These are phyloP conservation scores for Dalechampia spathulata DNA, from an alignment of 441 rosid species.

Conservation along the genomic window DNA sequence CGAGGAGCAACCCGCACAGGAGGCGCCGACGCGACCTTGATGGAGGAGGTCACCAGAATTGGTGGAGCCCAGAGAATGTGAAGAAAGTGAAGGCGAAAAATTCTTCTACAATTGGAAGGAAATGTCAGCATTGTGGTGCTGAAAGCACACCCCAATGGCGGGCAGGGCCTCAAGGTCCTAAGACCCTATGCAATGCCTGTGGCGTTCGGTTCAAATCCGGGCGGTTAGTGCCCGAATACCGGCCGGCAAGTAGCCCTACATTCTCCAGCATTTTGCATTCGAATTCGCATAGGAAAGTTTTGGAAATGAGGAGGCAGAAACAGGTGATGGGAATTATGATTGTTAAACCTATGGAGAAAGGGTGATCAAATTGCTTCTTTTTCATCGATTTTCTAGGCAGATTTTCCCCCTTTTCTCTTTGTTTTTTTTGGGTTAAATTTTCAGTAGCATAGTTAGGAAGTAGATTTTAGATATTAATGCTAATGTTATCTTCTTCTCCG, in stretches of 20 bases:
- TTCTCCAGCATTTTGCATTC: constrained; percentile 64
- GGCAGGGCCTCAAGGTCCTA: constrained; percentile 78
- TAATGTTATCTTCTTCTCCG: no score
- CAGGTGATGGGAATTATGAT: constrained; percentile 23
- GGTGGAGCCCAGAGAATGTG: constrained; percentile 23
- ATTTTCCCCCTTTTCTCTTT: background rate
- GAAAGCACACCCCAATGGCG: constrained; percentile 98
- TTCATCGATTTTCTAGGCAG: no score
- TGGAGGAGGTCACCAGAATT: constrained; percentile 19
- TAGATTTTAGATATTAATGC: no score
- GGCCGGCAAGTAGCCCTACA: constrained; percentile 83
- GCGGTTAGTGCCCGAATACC: constrained; percentile 78
- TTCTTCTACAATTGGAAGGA: constrained; percentile 40
- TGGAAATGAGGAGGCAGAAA: constrained; percentile 81
- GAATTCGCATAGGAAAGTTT: constrained; percentile 81
- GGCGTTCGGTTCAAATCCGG: constrained; percentile 92
- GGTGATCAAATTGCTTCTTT: constrained; percentile 27
- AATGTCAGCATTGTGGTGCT: constrained; percentile 80
- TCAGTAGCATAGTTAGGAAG: constrained; percentile 32
- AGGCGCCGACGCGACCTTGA: constrained; percentile 35
- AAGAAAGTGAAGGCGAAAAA: constrained; percentile 3
- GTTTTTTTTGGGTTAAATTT: background rate
- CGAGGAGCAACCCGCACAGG: constrained; percentile 55
- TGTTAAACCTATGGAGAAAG: constrained; percentile 42
- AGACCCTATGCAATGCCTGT: constrained; percentile 88